These are phyloP conservation scores for Ophiostoma ips DNA, from an alignment of 2,329 filamentous ascomycete genomes.

Conservation along the genomic window DNA sequence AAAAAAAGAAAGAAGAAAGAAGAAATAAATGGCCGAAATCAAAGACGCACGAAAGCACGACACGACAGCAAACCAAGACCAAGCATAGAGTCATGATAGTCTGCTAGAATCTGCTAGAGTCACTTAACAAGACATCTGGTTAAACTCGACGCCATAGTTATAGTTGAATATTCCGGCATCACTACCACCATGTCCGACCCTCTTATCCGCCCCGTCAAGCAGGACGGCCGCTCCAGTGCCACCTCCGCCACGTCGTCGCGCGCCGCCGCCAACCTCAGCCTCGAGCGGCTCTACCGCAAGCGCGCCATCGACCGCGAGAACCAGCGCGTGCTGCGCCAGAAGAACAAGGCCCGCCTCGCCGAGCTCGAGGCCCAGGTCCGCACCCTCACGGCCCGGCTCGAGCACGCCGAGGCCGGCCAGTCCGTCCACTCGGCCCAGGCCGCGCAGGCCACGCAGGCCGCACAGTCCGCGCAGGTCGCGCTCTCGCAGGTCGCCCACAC, in stretches of 20 bases:
- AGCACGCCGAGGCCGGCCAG: conserved; percentile 6
- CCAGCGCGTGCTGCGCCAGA: conserved; percentile 9
- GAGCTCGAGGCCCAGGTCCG: conserved; percentile 9
- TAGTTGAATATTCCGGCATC: no score
- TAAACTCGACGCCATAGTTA: no score
- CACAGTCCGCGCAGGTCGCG: not conserved
- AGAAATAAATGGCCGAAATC: not conserved
- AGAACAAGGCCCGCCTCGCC: conserved; percentile 10
- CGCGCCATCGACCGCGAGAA: conserved; percentile 12
- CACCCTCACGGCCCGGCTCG: conserved; percentile 4
- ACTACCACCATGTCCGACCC: no score
- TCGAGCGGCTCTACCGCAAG: conserved; percentile 10
- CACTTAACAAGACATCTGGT: no score
- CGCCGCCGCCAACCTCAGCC: conserved; percentile 9
- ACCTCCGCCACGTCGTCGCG: conserved; percentile 6
- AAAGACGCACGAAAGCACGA: conserved; percentile 1
- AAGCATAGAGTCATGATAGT: not conserved
- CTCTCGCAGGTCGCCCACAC: not conserved
- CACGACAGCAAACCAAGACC: not conserved
- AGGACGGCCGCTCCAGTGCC: conserved; percentile 6
- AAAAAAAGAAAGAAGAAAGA: not conserved
- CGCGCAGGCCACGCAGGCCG: not conserved
- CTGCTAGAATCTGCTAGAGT: no score
- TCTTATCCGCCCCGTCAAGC: conserved; percentile 9
- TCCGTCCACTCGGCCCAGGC: not conserved